Conservation (phyloP, 1,139 yeast genomes). For the Geotrichum histeridarum region DNA sequence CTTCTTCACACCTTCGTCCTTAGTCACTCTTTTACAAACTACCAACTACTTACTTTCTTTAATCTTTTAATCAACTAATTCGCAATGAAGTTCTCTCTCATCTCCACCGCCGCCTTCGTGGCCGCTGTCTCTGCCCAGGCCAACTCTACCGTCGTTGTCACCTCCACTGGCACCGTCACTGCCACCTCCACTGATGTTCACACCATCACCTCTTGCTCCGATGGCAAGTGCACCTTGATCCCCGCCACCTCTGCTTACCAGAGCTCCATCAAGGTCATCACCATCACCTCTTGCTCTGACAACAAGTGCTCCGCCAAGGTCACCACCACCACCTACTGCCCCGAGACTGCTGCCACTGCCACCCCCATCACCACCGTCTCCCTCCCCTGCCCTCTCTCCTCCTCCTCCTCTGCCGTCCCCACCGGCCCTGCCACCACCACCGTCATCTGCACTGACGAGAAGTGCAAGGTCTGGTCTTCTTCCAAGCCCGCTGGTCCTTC, state of each 20-base stretch:
- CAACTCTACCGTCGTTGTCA: constrained; percentile 40
- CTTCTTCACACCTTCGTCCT: background rate
- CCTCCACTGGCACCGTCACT: constrained; percentile 29
- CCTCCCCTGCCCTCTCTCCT: constrained; percentile 16
- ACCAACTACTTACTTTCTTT: constrained; percentile 8
- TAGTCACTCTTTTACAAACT: background rate
- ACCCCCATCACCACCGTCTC: constrained; percentile 14
- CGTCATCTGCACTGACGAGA: constrained; percentile 34
- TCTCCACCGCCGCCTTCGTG: constrained; percentile 21
- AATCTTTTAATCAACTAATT: background rate
- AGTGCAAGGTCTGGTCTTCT: constrained; percentile 33
- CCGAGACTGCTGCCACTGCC: constrained; percentile 14
- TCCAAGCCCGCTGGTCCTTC: constrained; percentile 36
- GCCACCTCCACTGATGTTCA: constrained; percentile 7
- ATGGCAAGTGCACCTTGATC: constrained; percentile 6
- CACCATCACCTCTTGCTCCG: constrained; percentile 14
- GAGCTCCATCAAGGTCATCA: constrained; percentile 2
- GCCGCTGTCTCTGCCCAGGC: constrained; percentile 29
- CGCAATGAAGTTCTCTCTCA: constrained; percentile 36
- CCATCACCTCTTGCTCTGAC: constrained; percentile 16
- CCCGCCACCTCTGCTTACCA: constrained; percentile 1
- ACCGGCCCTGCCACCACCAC: constrained; percentile 32
- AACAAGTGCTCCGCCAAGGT: constrained; percentile 3
- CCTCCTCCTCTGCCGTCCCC: constrained; percentile 22
- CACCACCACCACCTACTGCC: background rate